Base-by-base conservation (phyloP, 257 asterid species). In the Nicotiana knightiana region DNA sequence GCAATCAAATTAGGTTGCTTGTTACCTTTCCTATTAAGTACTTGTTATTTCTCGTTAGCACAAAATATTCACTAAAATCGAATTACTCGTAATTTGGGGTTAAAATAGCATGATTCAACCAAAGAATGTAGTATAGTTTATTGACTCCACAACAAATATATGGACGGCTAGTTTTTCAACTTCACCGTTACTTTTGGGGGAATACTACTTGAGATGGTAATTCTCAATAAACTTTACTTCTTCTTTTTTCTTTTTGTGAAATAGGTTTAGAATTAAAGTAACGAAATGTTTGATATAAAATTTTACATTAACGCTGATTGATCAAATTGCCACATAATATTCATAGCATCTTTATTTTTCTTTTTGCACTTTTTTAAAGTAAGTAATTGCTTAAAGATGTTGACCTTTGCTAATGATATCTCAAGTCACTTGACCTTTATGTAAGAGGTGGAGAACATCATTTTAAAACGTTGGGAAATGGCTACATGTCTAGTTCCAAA, bases 401-500 rank as follows among this genome's bases (percentile, higher is more conserved):
- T 85, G 81, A 82, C 81, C 76, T 76, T 67, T 57, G 87, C 4
- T 81, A 37, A 84, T 76, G 83, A 59, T 67, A 82, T 73, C 13
- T 51, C 32, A 26, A 73, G 66, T 28, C 17, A 37, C 43, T 10
- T 65, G 83, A 24, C 66, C 63, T 81, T 58, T 62, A 48, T 37
- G 65, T 33, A 33, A 43, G 54, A 61, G 48, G 71, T 78, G 83
- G 83, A 64, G 80, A 64, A 55, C 87, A 82, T 82, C 80, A 85
- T 85, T 76, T 39, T 65, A 24, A 57, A 39, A 30, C 35, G 79
- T 81, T 82, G 79, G 61, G 63, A n/a, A 84, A 67, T 62, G 76
- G 54, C 39, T 28, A 68, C 32, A 43, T 76, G 86, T 76, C 85
- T 76, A 87, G 83, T 82, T 87, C 87, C 85, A 55, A 64, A 84